Evolutionary conservation across 116 monocot genomes (phyloP).

Genomic region (Cymodocea nodosa): DNA sequence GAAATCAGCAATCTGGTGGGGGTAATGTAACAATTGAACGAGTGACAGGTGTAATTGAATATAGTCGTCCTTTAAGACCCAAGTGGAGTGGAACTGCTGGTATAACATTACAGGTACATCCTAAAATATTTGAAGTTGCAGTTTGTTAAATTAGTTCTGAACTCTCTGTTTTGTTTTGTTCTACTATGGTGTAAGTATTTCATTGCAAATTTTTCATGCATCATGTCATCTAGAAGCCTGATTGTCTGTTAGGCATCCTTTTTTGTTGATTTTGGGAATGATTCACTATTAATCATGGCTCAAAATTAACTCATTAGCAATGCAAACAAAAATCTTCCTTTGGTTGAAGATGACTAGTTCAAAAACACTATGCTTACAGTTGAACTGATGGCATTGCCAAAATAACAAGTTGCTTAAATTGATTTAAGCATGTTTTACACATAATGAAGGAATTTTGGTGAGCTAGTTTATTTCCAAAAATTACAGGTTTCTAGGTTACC

Average conservation of each 20-base stretch:
- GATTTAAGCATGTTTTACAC: no score
- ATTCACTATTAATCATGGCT: slow-evolving; percentile 2
- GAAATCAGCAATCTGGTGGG: slow-evolving; percentile 37
- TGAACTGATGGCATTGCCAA: no score
- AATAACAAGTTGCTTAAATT: no score
- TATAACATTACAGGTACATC: slow-evolving; percentile 71
- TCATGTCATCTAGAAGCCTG: no score
- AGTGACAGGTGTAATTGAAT: slow-evolving; percentile 83
- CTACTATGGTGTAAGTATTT: neutral
- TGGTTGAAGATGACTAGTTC: no score
- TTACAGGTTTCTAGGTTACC: no score
- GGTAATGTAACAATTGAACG: slow-evolving; percentile 67
- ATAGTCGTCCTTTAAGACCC: slow-evolving; percentile 78
- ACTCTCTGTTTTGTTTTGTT: neutral
- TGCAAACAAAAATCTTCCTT: no score
- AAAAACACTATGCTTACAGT: no score
- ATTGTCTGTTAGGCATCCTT: neutral
- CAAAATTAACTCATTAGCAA: neutral
- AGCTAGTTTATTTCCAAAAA: no score
- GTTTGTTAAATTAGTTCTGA: neutral
- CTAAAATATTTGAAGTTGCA: neutral
- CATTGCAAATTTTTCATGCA: no score
- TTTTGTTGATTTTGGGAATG: neutral
- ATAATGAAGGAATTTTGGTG: no score
- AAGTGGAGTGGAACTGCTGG: slow-evolving; percentile 95